Evolutionary conservation across 805 yeast genomes (phyloP).

Genomic region (Nakazawaea ernobii): DNA sequence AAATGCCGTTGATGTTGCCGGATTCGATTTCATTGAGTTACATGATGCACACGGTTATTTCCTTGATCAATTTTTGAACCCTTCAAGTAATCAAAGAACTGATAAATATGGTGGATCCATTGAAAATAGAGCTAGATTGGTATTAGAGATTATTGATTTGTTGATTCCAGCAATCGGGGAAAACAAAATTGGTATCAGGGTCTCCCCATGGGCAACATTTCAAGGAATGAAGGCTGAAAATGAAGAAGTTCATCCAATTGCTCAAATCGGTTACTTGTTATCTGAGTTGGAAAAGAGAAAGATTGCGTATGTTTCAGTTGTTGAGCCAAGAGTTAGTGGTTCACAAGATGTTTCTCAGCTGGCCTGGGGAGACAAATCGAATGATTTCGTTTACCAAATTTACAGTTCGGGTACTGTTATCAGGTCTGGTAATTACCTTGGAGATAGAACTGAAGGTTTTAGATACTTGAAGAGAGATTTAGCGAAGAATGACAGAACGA

Average conservation of each 20-base stretch:
- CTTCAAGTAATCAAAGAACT: slow-evolving; percentile 19
- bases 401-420: slow-evolving; percentile 37
- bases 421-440: slow-evolving; percentile 30
- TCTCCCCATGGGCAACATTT: slow-evolving; percentile 34
- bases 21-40: slow-evolving; percentile 24
- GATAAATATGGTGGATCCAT: slow-evolving; percentile 27
- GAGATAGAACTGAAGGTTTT: slow-evolving; percentile 15
- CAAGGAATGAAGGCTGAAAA: slow-evolving; percentile 31
- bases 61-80: slow-evolving; percentile 20
- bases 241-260: slow-evolving; percentile 24
- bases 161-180: slow-evolving; percentile 38
- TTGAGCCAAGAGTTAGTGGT: slow-evolving; percentile 24
- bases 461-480: slow-evolving; percentile 19
- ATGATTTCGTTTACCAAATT: slow-evolving; percentile 34
- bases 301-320: slow-evolving; percentile 13
- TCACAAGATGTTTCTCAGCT: slow-evolving; percentile 10
- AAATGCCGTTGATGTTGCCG: slow-evolving; percentile 20
- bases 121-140: slow-evolving; percentile 23
- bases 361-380: slow-evolving; percentile 13
- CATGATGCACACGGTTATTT: slow-evolving; percentile 26
- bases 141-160: slow-evolving; percentile 34
- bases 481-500: slow-evolving; percentile 33
- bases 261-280: slow-evolving; percentile 27
- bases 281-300: slow-evolving; percentile 27
- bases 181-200: slow-evolving; percentile 34